Evolutionary conservation across 2,329 filamentous ascomycete species (phyloP).

Genomic region (Phaeoacremonium minimum): DNA sequence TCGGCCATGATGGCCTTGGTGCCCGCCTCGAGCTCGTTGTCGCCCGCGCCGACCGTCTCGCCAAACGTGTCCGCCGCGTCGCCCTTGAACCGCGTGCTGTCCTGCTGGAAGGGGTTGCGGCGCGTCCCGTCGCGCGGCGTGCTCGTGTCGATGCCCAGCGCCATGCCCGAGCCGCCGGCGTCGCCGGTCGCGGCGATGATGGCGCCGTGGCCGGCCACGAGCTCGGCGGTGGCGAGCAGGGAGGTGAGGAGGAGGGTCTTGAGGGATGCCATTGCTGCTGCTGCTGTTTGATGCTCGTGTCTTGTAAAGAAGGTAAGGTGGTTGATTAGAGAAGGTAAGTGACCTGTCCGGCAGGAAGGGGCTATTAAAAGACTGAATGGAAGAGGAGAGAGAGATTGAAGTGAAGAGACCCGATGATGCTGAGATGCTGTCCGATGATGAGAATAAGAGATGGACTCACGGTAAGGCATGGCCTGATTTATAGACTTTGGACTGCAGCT

Average conservation of each 20-base stretch:
- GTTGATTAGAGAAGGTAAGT: no score
- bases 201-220: conserved; percentile 57
- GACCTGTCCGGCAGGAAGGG: no score
- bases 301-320: no score
- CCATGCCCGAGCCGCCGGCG: conserved; percentile 51
- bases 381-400: no score
- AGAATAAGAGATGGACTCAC: no score
- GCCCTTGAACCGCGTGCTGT: conserved; percentile 55
- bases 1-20: conserved; percentile 53
- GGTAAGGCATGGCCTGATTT: no score
- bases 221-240: conserved; percentile 4
- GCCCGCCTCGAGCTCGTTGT: conserved; percentile 52
- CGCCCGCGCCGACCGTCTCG: conserved; percentile 40
- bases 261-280: not conserved
- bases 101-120: conserved; percentile 59
- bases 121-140: conserved; percentile 60
- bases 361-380: no score
- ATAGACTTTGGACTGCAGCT: no score
- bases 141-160: conserved; percentile 42
- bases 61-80: conserved; percentile 26
- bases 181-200: conserved; percentile 56
- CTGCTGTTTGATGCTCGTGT: no score
- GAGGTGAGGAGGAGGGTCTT: not conserved
- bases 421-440: no score
- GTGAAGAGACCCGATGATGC: no score